A percentile compares a stretch with the other conserved stretches of the same genome.
Conservation (phyloP, 2,329 filamentous ascomycete species). For the Ophiocordyceps polyrhachis-furcata region DNA sequence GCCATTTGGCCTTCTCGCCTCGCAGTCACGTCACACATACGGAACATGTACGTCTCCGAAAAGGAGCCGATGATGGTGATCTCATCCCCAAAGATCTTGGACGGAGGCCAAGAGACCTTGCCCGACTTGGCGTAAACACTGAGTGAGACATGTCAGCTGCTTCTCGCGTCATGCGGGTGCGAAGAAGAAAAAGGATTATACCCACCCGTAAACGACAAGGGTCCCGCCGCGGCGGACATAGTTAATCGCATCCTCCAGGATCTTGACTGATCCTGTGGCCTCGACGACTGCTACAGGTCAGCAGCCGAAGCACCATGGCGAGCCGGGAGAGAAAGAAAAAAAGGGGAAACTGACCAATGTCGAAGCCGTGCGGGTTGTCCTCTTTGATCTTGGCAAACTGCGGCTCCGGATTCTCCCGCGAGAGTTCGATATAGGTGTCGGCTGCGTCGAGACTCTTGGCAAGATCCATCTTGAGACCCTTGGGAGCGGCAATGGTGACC, state of each 20-base stretch:
- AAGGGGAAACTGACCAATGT: slow-evolving; percentile 29
- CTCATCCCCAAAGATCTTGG: slow-evolving; percentile 50
- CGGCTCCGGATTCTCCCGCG: slow-evolving; percentile 31
- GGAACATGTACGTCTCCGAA: slow-evolving; percentile 58
- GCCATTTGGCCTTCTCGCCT: not conserved
- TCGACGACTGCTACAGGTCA: slow-evolving; percentile 34
- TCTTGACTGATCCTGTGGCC: slow-evolving; percentile 49
- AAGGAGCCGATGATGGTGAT: slow-evolving; percentile 58
- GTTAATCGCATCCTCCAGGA: slow-evolving; percentile 52
- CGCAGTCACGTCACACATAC: slow-evolving; percentile 13
- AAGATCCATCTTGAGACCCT: slow-evolving; percentile 52
- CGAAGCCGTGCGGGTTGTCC: slow-evolving; percentile 53
- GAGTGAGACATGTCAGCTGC: slow-evolving; percentile 4
- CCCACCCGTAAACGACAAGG: slow-evolving; percentile 44
- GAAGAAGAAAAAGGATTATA: not conserved
- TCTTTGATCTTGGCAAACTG: slow-evolving; percentile 44
- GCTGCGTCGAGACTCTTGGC: slow-evolving; percentile 37
- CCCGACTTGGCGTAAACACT: slow-evolving; percentile 45
- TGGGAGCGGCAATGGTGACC: slow-evolving; percentile 49
- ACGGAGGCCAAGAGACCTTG: slow-evolving; percentile 48
- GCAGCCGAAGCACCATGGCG: not conserved
- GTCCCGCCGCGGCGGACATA: slow-evolving; percentile 55
- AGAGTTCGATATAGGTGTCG: slow-evolving; percentile 34
- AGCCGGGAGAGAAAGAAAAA: not conserved
- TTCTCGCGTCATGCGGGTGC: not conserved